Evolutionary conservation across 1,284 basidiomycete species (phyloP).

Genomic region (Albatrellus sp.): DNA sequence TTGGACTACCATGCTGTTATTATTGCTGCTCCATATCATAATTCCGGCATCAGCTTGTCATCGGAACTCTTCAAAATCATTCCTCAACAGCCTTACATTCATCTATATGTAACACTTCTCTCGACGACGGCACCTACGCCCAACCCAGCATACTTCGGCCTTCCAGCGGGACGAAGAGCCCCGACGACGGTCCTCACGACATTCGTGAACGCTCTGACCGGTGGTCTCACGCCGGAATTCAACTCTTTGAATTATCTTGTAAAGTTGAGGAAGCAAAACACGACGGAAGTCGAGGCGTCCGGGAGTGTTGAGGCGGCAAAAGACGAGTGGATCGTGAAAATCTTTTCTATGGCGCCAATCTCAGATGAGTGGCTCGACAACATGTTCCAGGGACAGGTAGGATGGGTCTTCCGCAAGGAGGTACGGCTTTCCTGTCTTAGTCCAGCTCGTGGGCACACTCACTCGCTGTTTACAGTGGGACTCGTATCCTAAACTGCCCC

Average conservation of each 20-base stretch:
- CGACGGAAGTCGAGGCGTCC: not conserved
- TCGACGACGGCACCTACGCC: constrained; percentile 60
- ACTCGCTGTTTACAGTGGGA: constrained; percentile 43
- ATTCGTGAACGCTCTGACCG: constrained; percentile 36
- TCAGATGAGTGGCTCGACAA: constrained; percentile 56
- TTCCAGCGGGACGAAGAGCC: constrained; percentile 30
- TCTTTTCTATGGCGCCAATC: constrained; percentile 67
- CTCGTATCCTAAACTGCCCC: constrained; percentile 62
- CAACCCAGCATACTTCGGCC: constrained; percentile 62
- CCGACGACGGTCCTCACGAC: constrained; percentile 72
- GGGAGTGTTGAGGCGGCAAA: not conserved
- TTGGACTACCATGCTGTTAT: constrained; percentile 53
- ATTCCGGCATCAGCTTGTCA: constrained; percentile 42
- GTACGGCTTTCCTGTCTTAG: constrained; percentile 22
- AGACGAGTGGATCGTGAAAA: constrained; percentile 60
- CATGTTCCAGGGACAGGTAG: constrained; percentile 55
- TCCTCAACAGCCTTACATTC: constrained; percentile 65
- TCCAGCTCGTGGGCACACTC: not conserved
- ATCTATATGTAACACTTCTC: constrained; percentile 82
- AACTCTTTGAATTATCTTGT: constrained; percentile 86
- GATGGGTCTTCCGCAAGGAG: constrained; percentile 79
- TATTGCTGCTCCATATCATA: constrained; percentile 68
- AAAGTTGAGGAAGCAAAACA: constrained; percentile 13
- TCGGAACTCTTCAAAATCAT: constrained; percentile 34
- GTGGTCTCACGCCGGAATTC: constrained; percentile 61